Evolutionary conservation across 805 yeast species (phyloP).

Genomic region (Kodamaea fukazawae): DNA sequence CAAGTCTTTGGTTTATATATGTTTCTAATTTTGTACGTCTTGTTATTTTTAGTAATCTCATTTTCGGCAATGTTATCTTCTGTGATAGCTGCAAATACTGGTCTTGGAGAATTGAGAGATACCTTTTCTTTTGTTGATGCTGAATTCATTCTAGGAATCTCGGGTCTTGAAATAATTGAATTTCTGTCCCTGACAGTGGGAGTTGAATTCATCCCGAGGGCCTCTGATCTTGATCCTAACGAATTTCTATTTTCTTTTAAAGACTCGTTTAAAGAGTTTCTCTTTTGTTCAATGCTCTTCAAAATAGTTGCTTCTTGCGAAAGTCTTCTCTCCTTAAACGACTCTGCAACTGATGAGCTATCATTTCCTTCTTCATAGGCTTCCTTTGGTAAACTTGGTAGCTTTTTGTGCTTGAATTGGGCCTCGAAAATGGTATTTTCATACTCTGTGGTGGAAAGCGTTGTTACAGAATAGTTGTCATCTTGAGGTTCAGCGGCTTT

Average conservation of each 20-base stretch:
- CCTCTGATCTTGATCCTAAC: no score
- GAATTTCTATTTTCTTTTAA: no score
- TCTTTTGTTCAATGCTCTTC: no score
- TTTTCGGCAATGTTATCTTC: slow-evolving; percentile 12
- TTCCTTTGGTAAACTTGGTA: slow-evolving; percentile 17
- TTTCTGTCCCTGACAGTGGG: no score
- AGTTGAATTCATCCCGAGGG: no score
- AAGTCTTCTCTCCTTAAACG: background rate
- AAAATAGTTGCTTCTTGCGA: background rate
- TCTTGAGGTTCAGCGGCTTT: slow-evolving; percentile 1
- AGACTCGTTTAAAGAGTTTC: no score
- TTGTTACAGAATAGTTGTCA: slow-evolving; percentile 29
- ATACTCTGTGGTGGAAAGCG: slow-evolving; percentile 38
- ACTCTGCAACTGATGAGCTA: background rate
- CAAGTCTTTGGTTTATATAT: slow-evolving; percentile 44
- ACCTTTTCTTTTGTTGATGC: no score
- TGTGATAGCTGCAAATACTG: no score
- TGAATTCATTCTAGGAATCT: no score
- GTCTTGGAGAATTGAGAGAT: no score
- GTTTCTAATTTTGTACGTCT: slow-evolving; percentile 33
- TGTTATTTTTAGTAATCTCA: slow-evolving; percentile 36
- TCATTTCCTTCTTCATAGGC: background rate
- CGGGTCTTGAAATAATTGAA: no score
- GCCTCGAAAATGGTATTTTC: slow-evolving; percentile 37
- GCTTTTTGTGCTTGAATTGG: slow-evolving; percentile 29